A percentile compares a stretch with the other conserved stretches of the same genome.
Conservation (phyloP, 371 early-diverging fungal species). For the Mortierella sp. region DNA sequence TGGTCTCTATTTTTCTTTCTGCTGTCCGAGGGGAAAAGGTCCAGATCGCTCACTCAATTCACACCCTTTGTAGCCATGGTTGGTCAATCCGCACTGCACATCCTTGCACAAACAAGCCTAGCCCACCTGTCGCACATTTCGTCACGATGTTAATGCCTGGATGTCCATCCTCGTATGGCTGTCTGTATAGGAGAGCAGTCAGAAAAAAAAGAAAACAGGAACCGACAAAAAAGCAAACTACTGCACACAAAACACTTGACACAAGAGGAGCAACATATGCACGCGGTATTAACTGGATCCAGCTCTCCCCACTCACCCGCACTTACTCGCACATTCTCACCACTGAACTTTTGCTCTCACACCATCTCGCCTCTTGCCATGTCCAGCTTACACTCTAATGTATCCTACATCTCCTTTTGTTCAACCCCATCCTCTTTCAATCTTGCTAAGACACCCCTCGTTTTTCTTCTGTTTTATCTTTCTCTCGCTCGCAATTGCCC, state of each 20-base stretch:
- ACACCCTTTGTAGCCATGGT: neutral
- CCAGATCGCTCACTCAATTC: slow-evolving; percentile 1
- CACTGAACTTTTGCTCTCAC: neutral
- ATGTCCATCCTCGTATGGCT: neutral
- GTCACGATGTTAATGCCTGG: slow-evolving; percentile 6
- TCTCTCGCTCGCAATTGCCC: neutral
- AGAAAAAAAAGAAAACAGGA: neutral
- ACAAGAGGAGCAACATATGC: neutral
- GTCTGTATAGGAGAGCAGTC: neutral
- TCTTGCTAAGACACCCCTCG: neutral
- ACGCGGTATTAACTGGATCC: neutral
- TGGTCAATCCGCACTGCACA: neutral
- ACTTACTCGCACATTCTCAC: neutral
- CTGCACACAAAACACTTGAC: neutral
- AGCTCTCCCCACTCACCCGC: neutral
- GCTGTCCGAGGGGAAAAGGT: neutral
- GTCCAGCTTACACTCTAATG: neutral
- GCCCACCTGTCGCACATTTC: slow-evolving; percentile 1
- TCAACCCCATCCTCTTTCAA: neutral
- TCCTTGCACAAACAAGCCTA: slow-evolving; percentile 2
- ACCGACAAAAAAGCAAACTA: neutral
- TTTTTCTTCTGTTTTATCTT: neutral
- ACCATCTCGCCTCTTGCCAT: neutral
- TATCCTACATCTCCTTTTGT: neutral
- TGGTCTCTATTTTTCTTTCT: neutral